Conservation (phyloP, 768 basidiomycete genomes). For the Podaxis sp. region DNA sequence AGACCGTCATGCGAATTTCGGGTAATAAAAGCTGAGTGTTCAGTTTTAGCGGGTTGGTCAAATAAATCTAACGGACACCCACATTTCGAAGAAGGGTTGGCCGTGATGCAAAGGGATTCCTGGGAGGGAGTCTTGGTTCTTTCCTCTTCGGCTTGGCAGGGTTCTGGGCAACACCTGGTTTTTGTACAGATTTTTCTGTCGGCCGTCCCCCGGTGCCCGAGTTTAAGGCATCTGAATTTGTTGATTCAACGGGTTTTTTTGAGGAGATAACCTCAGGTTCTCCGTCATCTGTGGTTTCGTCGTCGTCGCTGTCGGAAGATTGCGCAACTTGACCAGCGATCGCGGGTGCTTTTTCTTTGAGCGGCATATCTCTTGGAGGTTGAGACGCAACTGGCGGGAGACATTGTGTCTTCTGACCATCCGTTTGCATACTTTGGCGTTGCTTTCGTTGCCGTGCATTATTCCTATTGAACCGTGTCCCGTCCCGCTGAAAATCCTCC, state of each 20-base stretch:
- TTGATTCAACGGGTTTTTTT: slow-evolving; percentile 30
- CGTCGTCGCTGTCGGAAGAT: slow-evolving; percentile 26
- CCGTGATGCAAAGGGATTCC: slow-evolving; percentile 66
- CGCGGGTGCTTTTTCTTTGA: slow-evolving; percentile 2
- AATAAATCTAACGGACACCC: slow-evolving; percentile 25
- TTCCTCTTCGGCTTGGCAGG: slow-evolving; percentile 42
- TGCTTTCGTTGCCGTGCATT: neutral
- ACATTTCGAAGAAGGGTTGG: slow-evolving; percentile 81
- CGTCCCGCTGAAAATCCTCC: slow-evolving; percentile 1
- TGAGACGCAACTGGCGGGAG: neutral
- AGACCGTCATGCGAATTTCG: slow-evolving; percentile 86
- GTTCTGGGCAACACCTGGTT: slow-evolving; percentile 18
- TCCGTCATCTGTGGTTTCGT: slow-evolving; percentile 36
- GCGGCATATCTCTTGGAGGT: neutral
- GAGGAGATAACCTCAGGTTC: slow-evolving; percentile 63
- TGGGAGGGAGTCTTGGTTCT: slow-evolving; percentile 31
- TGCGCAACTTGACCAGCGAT: neutral
- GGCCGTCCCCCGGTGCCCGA: neutral
- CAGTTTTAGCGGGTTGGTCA: neutral
- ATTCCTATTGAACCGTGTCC: neutral
- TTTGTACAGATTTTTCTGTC: neutral
- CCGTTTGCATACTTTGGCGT: neutral
- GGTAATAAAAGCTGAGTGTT: slow-evolving; percentile 67
- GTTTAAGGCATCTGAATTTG: neutral
- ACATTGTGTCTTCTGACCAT: neutral